Conservation (phyloP, 2,329 filamentous ascomycete genomes). For the Zasmidium cellare region DNA sequence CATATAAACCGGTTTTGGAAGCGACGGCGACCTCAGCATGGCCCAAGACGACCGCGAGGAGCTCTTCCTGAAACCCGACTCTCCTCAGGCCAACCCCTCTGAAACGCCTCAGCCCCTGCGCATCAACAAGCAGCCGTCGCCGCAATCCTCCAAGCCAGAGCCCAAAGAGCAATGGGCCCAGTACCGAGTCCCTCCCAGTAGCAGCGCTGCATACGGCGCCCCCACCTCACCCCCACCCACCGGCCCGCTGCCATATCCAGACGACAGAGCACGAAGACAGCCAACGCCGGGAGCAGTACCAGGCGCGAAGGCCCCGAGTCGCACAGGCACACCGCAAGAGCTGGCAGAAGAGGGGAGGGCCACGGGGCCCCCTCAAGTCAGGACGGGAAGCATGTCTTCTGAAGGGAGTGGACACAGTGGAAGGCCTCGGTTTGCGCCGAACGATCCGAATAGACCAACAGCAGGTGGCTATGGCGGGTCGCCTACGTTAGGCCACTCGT, state of each 20-base stretch:
- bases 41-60: conserved; percentile 18
- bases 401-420: conserved; percentile 26
- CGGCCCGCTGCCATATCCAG: conserved; percentile 33
- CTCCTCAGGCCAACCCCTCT: conserved; percentile 8
- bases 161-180: conserved; percentile 33
- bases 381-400: conserved; percentile 33
- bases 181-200: conserved; percentile 32
- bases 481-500: conserved; percentile 29
- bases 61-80: conserved; percentile 22
- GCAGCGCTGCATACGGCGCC: conserved; percentile 30
- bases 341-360: conserved; percentile 28
- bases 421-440: conserved; percentile 47
- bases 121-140: conserved; percentile 31
- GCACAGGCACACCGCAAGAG: conserved; percentile 29
- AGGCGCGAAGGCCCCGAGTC: conserved; percentile 18
- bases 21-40: conserved; percentile 11
- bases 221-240: conserved; percentile 34
- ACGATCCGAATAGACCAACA: conserved; percentile 51
- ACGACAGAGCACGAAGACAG: conserved; percentile 26
- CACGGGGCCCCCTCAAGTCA: conserved; percentile 15
- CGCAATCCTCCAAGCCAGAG: conserved; percentile 23
- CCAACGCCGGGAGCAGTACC: conserved; percentile 17
- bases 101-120: conserved; percentile 34
- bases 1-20: background rate
- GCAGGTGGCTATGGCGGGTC: conserved; percentile 45